Evolutionary conservation across 1,139 yeast species (phyloP), one percentile per base, ranked within the genome.

Genomic region (Tardiomyces depauwii): DNA sequence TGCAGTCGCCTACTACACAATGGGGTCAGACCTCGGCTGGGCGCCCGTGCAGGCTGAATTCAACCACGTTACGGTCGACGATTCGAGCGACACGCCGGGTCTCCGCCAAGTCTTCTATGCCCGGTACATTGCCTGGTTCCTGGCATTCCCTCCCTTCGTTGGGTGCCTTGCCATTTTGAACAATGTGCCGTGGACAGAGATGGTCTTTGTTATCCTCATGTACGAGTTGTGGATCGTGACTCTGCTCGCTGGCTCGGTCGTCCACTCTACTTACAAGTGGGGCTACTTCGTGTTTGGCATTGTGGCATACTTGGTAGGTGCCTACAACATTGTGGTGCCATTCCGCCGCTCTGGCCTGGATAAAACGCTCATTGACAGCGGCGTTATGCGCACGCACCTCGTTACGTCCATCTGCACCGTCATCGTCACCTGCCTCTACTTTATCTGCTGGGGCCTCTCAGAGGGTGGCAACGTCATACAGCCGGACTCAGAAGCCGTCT

Each of bases 1-100:
- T 62, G 66, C 80, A 3, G 67, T 71, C 51, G 62, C 77, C 42
- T 80, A 80, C 61, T 80, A 73, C 62, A 76, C 85, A 2, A 66
- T 76, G 62, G 87, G 87, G 45, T 76, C 87, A 23, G 71, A 81
- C 59, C 71, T 81, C 55, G 88, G 88, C 64, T 78, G 76, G 71
- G 64, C 84, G 39, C 70, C 70, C 42, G 68, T 74, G 44, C 66
- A 64, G 38, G 74, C 73, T 39, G 81, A 79, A 56, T 81, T 79
- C 60, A 63, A 72, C 54, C 82, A 78, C 60, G 75, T 72, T 23
- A 63, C 65, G 25, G 68, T 71, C 41, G 41, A 50, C 30, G 51
- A 56, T 39, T 60, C 64, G 46, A 45, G 52, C 18, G 61, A 51
- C 40, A 66, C 59, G 40, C 36, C 36, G 16, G 66, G 72, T 33